Conservation (phyloP, 1,284 basidiomycete species). For the Waitea zeae region DNA sequence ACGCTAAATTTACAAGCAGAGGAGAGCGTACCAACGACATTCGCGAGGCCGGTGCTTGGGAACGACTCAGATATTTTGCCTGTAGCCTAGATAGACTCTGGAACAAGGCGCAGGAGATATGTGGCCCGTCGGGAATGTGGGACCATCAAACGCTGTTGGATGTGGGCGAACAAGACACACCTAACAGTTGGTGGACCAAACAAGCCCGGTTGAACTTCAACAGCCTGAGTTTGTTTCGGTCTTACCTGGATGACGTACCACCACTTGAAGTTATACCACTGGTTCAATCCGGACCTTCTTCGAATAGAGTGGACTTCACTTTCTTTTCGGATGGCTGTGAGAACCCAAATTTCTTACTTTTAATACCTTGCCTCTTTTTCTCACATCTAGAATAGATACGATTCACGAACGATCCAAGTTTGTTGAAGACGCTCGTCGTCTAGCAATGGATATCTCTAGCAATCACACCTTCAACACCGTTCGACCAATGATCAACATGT, state of each 20-base stretch:
- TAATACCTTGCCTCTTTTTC: slow-evolving; percentile 1
- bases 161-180: too few relatives aligned
- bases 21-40: too few relatives aligned
- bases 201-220: too few relatives aligned
- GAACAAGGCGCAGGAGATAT: neutral
- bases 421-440: slow-evolving; percentile 42
- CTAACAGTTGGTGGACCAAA: too few relatives aligned
- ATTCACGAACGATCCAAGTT: slow-evolving; percentile 46
- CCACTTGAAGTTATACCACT: slow-evolving; percentile 40
- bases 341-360: slow-evolving; percentile 12
- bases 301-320: slow-evolving; percentile 57
- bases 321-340: slow-evolving; percentile 77
- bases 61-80: too few relatives aligned
- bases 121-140: slow-evolving; percentile 5
- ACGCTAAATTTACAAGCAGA: too few relatives aligned
- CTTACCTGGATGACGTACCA: slow-evolving; percentile 11
- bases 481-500: slow-evolving; percentile 64
- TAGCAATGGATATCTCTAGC: slow-evolving; percentile 52
- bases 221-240: neutral
- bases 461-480: slow-evolving; percentile 70
- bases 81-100: slow-evolving; percentile 1
- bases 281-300: slow-evolving; percentile 38
- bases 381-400: slow-evolving; percentile 51
- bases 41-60: too few relatives aligned
- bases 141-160: neutral